Evolutionary conservation across 805 yeast genomes (phyloP).

Genomic region (Grigorovia transvaalensis): DNA sequence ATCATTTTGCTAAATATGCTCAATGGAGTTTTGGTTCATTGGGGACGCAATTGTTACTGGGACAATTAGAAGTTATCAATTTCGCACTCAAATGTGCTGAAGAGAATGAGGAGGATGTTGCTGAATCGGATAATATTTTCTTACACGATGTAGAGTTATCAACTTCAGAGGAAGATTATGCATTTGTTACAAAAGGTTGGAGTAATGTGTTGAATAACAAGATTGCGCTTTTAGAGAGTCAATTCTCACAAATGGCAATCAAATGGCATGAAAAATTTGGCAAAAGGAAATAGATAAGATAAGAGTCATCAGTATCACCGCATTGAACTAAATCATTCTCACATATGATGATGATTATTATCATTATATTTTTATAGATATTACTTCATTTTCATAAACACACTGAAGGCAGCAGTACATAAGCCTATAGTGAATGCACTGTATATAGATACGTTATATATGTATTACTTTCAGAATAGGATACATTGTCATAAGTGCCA

Average conservation of each 20-base stretch:
- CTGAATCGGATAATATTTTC: slow-evolving; percentile 24
- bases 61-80: slow-evolving; percentile 23
- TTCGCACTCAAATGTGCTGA: slow-evolving; percentile 25
- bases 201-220: slow-evolving; percentile 13
- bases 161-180: slow-evolving; percentile 13
- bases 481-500: neutral
- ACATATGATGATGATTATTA: neutral
- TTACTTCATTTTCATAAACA: neutral
- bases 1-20: slow-evolving; percentile 26
- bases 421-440: neutral
- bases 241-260: slow-evolving; percentile 11
- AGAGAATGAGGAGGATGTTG: slow-evolving; percentile 22
- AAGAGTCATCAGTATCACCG: too few relatives aligned
- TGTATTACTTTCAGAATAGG: neutral
- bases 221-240: slow-evolving; percentile 8
- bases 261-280: slow-evolving; percentile 21
- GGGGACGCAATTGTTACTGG: slow-evolving; percentile 9
- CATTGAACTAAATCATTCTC: neutral
- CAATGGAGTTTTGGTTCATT: slow-evolving; percentile 29
- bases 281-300: slow-evolving; percentile 7
- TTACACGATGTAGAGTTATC: slow-evolving; percentile 21
- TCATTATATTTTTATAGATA: neutral
- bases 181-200: slow-evolving; percentile 19
- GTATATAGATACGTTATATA: neutral
- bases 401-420: neutral